Conservation (phyloP, 345 rosid species). For the Capsella bursapastoris region DNA sequence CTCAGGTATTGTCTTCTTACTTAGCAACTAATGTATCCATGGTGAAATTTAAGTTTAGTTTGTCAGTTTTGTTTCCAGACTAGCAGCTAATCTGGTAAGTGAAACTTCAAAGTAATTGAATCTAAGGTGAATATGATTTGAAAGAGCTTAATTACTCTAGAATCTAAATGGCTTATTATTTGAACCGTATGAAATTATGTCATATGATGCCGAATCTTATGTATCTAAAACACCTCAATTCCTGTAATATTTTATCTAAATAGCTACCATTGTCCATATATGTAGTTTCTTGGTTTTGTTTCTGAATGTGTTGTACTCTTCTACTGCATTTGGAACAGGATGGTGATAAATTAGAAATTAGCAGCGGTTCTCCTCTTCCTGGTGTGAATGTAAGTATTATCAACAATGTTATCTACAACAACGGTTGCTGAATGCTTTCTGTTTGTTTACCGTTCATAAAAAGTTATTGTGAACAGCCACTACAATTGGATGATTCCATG, state of each 20-base stretch:
- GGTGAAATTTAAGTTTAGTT: neutral
- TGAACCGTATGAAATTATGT: neutral
- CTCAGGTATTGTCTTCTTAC: constrained; percentile 55
- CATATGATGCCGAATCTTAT: neutral
- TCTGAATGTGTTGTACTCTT: constrained; percentile 22
- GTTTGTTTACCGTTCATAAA: constrained; percentile 24
- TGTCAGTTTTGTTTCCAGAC: constrained; percentile 15
- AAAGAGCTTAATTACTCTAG: neutral
- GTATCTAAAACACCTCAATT: neutral
- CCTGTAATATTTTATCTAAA: no score
- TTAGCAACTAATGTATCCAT: constrained; percentile 3
- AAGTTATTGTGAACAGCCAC: constrained; percentile 60
- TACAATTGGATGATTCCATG: constrained; percentile 71
- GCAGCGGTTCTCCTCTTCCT: constrained; percentile 92
- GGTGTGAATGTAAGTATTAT: constrained; percentile 87
- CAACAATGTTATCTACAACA: neutral
- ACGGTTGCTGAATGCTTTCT: constrained; percentile 24
- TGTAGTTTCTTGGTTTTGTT: constrained; percentile 20
- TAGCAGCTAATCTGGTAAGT: neutral
- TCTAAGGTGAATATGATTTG: neutral
- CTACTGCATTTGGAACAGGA: constrained; percentile 58
- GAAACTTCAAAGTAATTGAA: constrained; percentile 1
- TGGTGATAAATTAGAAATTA: constrained; percentile 58
- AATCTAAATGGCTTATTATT: neutral
- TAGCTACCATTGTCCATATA: neutral